Evolutionary conservation across 177 flowering plant genomes (phyloP).

Genomic region (Vitis hybrid): DNA sequence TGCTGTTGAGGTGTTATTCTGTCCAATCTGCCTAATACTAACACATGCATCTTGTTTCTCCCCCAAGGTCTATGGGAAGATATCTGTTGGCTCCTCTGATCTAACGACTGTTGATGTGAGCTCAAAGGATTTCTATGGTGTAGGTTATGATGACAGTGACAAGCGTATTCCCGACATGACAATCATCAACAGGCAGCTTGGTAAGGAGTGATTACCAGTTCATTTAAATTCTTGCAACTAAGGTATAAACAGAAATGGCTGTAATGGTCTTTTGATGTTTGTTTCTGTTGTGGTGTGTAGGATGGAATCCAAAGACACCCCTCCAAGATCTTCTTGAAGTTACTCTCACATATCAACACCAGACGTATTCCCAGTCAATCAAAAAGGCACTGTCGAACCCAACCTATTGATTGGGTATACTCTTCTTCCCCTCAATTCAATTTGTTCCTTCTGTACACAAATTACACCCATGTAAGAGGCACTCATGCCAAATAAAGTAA

Average conservation of each 20-base stretch:
- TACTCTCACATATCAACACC: conserved; percentile 20
- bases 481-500: no score
- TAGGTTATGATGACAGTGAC: conserved; percentile 97
- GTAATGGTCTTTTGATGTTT: not conserved
- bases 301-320: conserved; percentile 27
- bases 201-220: conserved; percentile 29
- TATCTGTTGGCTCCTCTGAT: conserved; percentile 74
- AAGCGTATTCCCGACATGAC: conserved; percentile 98
- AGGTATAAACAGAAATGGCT: not conserved
- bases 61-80: conserved; percentile 76
- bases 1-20: no score
- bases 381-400: conserved; percentile 13
- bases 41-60: not conserved
- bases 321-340: conserved; percentile 19
- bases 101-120: conserved; percentile 80
- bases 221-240: not conserved
- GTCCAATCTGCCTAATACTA: no score
- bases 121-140: conserved; percentile 96
- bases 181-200: conserved; percentile 86
- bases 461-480: no score
- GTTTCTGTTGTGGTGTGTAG: conserved; percentile 1
- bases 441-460: no score
- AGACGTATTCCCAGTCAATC: conserved; percentile 17
- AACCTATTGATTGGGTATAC: not conserved
- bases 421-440: no score